phyloP scores from a whole-genome alignment of 2,329 filamentous ascomycete genomes.

The Coniochaeta sp. region DNA sequence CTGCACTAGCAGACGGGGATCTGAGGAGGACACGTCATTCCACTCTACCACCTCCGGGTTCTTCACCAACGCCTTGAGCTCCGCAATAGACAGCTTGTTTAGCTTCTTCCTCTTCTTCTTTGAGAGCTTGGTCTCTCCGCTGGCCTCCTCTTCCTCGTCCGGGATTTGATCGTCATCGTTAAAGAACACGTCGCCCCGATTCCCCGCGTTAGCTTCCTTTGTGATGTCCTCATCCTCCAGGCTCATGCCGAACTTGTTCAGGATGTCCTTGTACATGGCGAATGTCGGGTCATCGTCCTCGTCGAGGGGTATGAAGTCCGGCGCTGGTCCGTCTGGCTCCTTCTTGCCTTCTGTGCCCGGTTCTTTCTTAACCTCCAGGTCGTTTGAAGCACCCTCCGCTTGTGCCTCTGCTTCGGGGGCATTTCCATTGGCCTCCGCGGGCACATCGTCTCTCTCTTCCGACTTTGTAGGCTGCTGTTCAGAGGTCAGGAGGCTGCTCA shows the following conservation, averaged over 20 bases:
- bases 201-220: constrained; percentile 59
- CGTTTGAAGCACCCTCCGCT: constrained; percentile 15
- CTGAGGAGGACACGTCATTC: constrained; percentile 88
- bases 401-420: not conserved
- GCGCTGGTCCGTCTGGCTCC: constrained; percentile 37
- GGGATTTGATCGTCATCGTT: constrained; percentile 82
- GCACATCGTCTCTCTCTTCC: constrained; percentile 9
- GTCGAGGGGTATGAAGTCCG: constrained; percentile 38
- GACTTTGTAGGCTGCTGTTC: constrained; percentile 11
- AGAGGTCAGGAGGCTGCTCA: constrained; percentile 4
- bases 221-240: constrained; percentile 56
- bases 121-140: constrained; percentile 63
- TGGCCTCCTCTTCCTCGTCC: constrained; percentile 69
- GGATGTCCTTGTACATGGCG: constrained; percentile 75
- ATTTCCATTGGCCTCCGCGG: not conserved
- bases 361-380: constrained; percentile 37
- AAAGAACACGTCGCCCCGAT: constrained; percentile 80
- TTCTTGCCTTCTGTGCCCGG: constrained; percentile 25
- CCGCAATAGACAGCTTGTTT: constrained; percentile 88
- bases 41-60: constrained; percentile 95
- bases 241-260: constrained; percentile 67
- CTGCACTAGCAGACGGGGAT: constrained; percentile 82
- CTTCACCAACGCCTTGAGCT: constrained; percentile 84
- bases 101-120: constrained; percentile 93
- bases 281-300: constrained; percentile 74